Base-by-base conservation (phyloP, 1,284 basidiomycete genomes). In the Trametes sp. region DNA sequence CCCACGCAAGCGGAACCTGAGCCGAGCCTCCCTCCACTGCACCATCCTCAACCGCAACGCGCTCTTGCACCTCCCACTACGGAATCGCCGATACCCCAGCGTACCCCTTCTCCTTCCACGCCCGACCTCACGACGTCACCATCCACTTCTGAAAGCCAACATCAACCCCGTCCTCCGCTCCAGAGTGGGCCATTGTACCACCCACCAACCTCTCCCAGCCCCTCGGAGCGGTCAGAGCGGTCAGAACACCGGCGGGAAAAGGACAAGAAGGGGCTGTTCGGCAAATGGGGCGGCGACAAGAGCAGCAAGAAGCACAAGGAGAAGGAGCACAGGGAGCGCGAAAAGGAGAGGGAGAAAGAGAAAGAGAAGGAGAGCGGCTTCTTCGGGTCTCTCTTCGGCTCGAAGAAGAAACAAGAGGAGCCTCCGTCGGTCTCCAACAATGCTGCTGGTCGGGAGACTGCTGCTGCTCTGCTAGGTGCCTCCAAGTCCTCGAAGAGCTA, bases 301-400 rank as follows among this genome's bases (percentile, higher is more conserved):
- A 82, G 77, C 77, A 86, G 69, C 69, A 82, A 78, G 79, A 83
- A 78, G 72, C 69, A 81, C 72, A 81, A 74, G 74, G 81, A 77
- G 77, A 83, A 77, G 72, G 72, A 81, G 71, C 72, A 86, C 21
- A 38, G 52, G 28, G 48, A 49, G 73, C 76, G 76, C 70, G 84
- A 87, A 70, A 81, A 81, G 68, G 87, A 89, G 70, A 87, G 87
- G 70, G 87, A 89, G 71, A 89, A 89, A 73, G 88, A 92, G 28
- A 76, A 87, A 69, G 87, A 89, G 71, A 89, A 89, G 74, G 88
- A 92, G 28, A 75, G 83, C 29, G 83, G 94, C 0, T 96, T 97
- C 81, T 93, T 97, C 68, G 94, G 94, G 2, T 93, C 92, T 19
- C 80, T 98, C 6, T 97, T 97, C 74, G 89, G 91, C 56, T 82